Evolutionary conservation across 257 asterid genomes (phyloP).

Genomic region (Ilex aquifolium): DNA sequence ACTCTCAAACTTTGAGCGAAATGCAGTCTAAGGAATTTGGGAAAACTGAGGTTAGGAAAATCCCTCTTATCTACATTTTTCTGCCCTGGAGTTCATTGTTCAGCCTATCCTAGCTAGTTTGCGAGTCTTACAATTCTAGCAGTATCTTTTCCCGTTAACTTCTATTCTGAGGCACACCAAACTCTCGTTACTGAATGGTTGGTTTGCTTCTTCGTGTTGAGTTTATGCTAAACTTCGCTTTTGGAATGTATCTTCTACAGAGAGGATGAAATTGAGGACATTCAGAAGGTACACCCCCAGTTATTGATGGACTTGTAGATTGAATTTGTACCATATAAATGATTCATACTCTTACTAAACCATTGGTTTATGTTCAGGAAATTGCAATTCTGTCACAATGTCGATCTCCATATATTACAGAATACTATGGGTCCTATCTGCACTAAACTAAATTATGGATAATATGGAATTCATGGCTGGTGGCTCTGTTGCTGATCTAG

Average conservation of each 20-base stretch:
- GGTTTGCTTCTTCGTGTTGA: too few species aligned
- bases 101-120: too few species aligned
- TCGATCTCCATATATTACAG: conserved; percentile 86
- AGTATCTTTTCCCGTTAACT: too few species aligned
- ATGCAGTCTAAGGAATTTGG: too few species aligned
- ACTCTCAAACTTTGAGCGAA: too few species aligned
- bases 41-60: too few species aligned
- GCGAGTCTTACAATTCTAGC: too few species aligned
- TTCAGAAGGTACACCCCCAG: conserved; percentile 68
- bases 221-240: neutral
- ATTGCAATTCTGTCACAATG: conserved; percentile 95
- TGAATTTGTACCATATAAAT: conserved; percentile 4
- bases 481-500: conserved; percentile 99
- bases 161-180: too few species aligned
- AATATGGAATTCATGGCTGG: conserved; percentile 99
- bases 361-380: conserved; percentile 65
- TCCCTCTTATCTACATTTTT: too few species aligned
- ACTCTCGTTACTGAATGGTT: too few species aligned
- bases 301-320: conserved; percentile 8
- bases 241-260: conserved; percentile 37
- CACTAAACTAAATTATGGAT: conserved; percentile 92
- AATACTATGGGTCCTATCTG: conserved; percentile 86
- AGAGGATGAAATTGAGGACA: conserved; percentile 99
- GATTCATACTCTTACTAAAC: conserved; percentile 15
- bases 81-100: too few species aligned